Base-by-base conservation (phyloP, 257 asterid species). In the Galeopsis tetrahit region DNA sequence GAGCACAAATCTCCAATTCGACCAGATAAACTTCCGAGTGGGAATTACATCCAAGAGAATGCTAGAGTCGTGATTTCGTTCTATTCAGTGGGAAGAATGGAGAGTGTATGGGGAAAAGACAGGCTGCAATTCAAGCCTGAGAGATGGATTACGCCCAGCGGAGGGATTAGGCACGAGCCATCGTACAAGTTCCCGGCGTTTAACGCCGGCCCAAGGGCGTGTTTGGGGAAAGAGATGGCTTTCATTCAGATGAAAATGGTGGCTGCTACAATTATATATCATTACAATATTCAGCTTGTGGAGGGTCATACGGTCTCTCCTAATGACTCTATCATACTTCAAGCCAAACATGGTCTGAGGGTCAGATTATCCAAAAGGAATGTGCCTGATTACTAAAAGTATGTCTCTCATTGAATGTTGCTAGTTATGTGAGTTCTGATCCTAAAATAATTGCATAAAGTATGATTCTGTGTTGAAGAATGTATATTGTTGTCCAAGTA, bases 181-280 rank as follows among this genome's bases (percentile, higher is more conserved):
- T 88, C 91, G 6, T 86, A 65, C 74, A 86, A 84, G 82, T 88
- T 88, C 31, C 88, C 88, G 14, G 95, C 91, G 0, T 86, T 88
- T 35, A 81, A 84, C 31, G 87, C 85, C 0, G 92, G 91, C 53
- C 90, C 90, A 2, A 71, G 95, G 66, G 82, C 90, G 6, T 88
- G 92, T 59, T 8, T 86, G 3, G 92, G 92, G 7, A 88, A 84
- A 57, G 88, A 84, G 10, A 86, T 86, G 95, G 75, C 92, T 6
- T 81, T 88, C 15, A 34, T 74, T 13, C 87, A 86, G 59, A 86
- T 88, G 91, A 84, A 86, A 53, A 86, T 88, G 85, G 87, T 81
- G 15, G 90, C 90, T 0, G 85, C 88, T 0, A 4, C 87, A 1
- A 77, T 88, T 21, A 10, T 88, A 3, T 69, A 49, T 44, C 79